Evolutionary conservation across 208 protist genomes (phyloP).

Genomic region (Wallacemonas rigidus): DNA sequence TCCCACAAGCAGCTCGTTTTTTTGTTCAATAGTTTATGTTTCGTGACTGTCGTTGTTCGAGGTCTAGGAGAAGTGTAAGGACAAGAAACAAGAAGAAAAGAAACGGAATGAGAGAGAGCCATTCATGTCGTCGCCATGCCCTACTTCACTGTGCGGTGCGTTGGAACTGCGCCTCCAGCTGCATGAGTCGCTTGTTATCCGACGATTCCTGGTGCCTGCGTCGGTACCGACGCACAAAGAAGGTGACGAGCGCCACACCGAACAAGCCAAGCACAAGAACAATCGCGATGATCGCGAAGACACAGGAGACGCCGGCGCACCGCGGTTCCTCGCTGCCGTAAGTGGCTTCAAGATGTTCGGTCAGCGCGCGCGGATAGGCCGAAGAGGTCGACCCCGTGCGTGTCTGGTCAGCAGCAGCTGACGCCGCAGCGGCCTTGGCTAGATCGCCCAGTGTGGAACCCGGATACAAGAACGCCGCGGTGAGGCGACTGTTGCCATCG

Average conservation of each 20-base stretch:
- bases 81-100: too few species aligned
- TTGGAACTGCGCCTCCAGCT: background rate
- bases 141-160: too few species aligned
- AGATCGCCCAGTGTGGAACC: background rate
- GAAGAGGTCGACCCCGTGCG: background rate
- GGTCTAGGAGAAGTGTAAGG: too few species aligned
- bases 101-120: too few species aligned
- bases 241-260: background rate
- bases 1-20: too few species aligned
- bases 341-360: background rate
- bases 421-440: too few species aligned
- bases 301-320: slow-evolving; percentile 8
- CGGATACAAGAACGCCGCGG: background rate
- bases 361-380: background rate
- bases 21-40: too few species aligned
- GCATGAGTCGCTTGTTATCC: slow-evolving; percentile 1
- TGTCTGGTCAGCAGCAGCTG: background rate
- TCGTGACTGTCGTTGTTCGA: too few species aligned
- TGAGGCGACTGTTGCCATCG: background rate
- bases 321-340: slow-evolving; percentile 1
- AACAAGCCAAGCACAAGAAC: background rate
- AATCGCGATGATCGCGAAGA: slow-evolving; percentile 7
- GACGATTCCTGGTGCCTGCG: slow-evolving; percentile 3
- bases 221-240: slow-evolving; percentile 9
- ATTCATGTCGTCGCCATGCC: too few species aligned